Conservation (phyloP, 2,329 filamentous ascomycete genomes). For the Dothistroma pini region DNA sequence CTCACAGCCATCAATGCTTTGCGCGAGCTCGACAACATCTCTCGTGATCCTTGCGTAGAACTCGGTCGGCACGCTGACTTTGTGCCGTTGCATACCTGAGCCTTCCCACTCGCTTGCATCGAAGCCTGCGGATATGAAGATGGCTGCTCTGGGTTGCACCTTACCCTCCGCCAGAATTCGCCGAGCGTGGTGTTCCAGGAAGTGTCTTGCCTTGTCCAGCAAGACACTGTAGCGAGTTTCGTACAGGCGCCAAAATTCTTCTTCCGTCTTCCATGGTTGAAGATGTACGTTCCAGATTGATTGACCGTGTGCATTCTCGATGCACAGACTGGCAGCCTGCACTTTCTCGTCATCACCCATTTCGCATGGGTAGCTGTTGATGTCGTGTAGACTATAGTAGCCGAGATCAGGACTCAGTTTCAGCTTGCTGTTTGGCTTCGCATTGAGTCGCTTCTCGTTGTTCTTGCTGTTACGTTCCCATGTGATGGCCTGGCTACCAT, state of each 20-base stretch:
- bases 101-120: slow-evolving; percentile 96
- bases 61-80: slow-evolving; percentile 91
- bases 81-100: slow-evolving; percentile 89
- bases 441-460: slow-evolving; percentile 29
- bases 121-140: slow-evolving; percentile 94
- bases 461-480: slow-evolving; percentile 84
- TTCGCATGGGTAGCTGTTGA: slow-evolving; percentile 98
- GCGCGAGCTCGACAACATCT: slow-evolving; percentile 77
- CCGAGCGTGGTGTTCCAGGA: slow-evolving; percentile 69
- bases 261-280: slow-evolving; percentile 74
- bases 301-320: slow-evolving; percentile 91
- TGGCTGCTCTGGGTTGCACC: slow-evolving; percentile 70
- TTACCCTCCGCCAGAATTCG: slow-evolving; percentile 56
- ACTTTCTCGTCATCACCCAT: slow-evolving; percentile 90
- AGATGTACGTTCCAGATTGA: slow-evolving; percentile 96
- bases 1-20: slow-evolving; percentile 74
- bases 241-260: slow-evolving; percentile 89
- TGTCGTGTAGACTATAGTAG: slow-evolving; percentile 96
- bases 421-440: slow-evolving; percentile 30
- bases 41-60: slow-evolving; percentile 91
- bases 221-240: slow-evolving; percentile 71
- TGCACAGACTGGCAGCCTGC: slow-evolving; percentile 86
- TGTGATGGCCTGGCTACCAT: slow-evolving; percentile 91
- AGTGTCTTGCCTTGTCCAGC: slow-evolving; percentile 75
- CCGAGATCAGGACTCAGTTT: slow-evolving; percentile 57